Evolutionary conservation across 176 grass and related monocot species (phyloP).

Genomic region (Zea mays): DNA sequence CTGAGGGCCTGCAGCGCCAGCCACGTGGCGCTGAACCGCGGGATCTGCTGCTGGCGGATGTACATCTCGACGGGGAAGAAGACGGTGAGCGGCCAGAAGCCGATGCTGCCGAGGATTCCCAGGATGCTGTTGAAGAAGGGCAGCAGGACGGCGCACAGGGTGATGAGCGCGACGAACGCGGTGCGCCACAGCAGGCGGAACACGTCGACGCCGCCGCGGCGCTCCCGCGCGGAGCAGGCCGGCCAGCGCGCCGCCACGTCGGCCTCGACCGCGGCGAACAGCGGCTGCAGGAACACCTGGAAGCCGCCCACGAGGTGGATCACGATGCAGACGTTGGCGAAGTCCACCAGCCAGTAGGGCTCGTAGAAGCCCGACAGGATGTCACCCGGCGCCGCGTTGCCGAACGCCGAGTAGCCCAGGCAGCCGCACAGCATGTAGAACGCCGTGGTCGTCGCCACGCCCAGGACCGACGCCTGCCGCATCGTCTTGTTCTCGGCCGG

Average conservation of each 20-base stretch:
- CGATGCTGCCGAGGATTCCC: constrained; percentile 52
- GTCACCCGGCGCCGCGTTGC: constrained; percentile 60
- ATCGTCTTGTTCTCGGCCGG: constrained; percentile 74
- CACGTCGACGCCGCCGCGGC: constrained; percentile 23
- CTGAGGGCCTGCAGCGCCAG: constrained; percentile 51
- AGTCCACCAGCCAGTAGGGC: constrained; percentile 64
- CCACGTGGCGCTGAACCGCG: constrained; percentile 41
- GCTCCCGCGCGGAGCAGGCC: background rate
- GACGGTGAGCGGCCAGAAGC: constrained; percentile 71
- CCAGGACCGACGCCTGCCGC: constrained; percentile 60
- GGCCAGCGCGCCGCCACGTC: constrained; percentile 30
- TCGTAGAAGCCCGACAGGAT: constrained; percentile 66
- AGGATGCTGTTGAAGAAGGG: constrained; percentile 78
- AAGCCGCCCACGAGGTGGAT: constrained; percentile 45
- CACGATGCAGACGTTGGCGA: constrained; percentile 62
- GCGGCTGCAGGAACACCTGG: constrained; percentile 60
- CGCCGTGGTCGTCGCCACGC: constrained; percentile 57
- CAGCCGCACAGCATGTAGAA: constrained; percentile 74
- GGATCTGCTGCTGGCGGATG: constrained; percentile 37
- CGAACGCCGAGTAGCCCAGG: constrained; percentile 60
- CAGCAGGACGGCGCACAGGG: constrained; percentile 50
- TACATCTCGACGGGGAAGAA: constrained; percentile 72
- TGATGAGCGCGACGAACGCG: constrained; percentile 45
- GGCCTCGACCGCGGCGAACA: constrained; percentile 52
- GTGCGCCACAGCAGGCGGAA: constrained; percentile 55